phyloP scores from a whole-genome alignment of 2,329 filamentous ascomycete genomes.

The Pezicula neosporulosa region DNA sequence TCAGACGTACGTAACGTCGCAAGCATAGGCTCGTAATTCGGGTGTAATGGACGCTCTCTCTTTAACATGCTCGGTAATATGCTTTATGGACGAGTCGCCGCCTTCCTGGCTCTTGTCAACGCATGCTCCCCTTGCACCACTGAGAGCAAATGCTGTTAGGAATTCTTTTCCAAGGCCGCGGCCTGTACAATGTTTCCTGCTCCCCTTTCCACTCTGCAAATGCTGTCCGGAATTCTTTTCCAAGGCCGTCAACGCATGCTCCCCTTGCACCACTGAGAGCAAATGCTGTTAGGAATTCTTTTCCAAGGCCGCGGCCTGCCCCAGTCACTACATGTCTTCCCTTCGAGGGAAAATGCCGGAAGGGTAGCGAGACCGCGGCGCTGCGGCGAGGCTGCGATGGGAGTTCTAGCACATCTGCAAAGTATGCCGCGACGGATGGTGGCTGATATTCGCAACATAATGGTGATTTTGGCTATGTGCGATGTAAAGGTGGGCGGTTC shows the following conservation, averaged over 20 bases:
- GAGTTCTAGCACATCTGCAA: too few species aligned
- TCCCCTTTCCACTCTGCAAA: too few species aligned
- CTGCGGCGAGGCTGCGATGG: background rate
- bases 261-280: constrained; percentile 21
- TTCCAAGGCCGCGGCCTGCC: constrained; percentile 46
- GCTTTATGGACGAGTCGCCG: constrained; percentile 23
- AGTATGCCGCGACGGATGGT: too few species aligned
- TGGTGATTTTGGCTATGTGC: too few species aligned
- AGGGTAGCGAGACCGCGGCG: constrained; percentile 18
- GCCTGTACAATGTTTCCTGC: too few species aligned
- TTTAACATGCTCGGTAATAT: constrained; percentile 25
- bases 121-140: constrained; percentile 21
- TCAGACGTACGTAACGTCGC: constrained; percentile 35
- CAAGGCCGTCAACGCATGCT: constrained; percentile 22
- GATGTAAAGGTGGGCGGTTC: too few species aligned
- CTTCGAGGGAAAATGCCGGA: constrained; percentile 38
- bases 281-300: constrained; percentile 41
- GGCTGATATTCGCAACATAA: too few species aligned
- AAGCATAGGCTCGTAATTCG: constrained; percentile 33
- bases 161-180: constrained; percentile 49
- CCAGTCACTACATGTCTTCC: constrained; percentile 46
- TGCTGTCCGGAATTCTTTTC: too few species aligned
- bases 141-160: constrained; percentile 33
- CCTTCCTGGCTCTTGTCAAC: constrained; percentile 15
- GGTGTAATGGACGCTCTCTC: constrained; percentile 17